These are phyloP conservation scores for Citrullus mucosospermus DNA, from an alignment of 306 rosid species.

Conservation along the genomic window DNA sequence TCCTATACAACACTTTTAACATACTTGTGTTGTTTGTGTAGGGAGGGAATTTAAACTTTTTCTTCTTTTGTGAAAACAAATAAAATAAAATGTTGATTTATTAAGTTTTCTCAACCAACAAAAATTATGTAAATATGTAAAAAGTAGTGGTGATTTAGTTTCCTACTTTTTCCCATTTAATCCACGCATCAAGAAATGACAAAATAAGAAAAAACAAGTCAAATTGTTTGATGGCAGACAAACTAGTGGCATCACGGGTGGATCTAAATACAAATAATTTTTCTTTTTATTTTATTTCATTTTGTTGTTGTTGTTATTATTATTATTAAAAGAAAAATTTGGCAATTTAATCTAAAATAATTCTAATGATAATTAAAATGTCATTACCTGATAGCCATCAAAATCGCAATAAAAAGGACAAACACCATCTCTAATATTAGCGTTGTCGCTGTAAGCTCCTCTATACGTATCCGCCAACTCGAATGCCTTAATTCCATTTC, in stretches of 20 bases:
- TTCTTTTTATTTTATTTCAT: no score
- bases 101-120: background rate
- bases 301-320: no score
- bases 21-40: no score
- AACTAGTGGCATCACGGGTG: background rate
- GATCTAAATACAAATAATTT: background rate
- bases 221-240: background rate
- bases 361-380: no score
- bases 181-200: background rate
- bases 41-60: background rate
- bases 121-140: no score
- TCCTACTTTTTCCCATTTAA: background rate
- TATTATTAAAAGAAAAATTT: no score
- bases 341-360: no score
- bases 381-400: slow-evolving; percentile 62
- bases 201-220: background rate
- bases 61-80: background rate
- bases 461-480: slow-evolving; percentile 60
- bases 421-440: slow-evolving; percentile 41
- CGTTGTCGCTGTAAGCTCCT: slow-evolving; percentile 87
- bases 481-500: slow-evolving; percentile 59
- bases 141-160: no score
- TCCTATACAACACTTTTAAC: no score
- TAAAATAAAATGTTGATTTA: background rate
- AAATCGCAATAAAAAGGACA: slow-evolving; percentile 92